phyloP scores from a whole-genome alignment of 495 filamentous ascomycete species.

The Saxophila tyrrhenica region DNA sequence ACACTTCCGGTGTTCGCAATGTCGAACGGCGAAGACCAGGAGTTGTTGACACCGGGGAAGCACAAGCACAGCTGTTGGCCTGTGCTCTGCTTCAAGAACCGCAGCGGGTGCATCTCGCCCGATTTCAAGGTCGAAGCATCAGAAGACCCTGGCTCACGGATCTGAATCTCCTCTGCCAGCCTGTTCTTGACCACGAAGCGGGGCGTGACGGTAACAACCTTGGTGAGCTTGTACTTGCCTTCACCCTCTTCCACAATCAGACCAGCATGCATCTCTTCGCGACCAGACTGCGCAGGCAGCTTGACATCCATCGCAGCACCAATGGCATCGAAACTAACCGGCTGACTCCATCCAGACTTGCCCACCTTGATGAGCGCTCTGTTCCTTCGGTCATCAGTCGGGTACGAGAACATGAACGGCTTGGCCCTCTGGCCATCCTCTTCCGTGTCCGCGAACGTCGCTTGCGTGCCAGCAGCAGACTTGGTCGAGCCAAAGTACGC shows the following conservation, averaged over 20 bases:
- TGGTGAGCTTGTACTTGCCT: conserved; percentile 95
- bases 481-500: conserved; percentile 69
- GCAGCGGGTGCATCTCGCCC: conserved; percentile 66
- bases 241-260: conserved; percentile 80
- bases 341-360: conserved; percentile 88
- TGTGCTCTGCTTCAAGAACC: conserved; percentile 67
- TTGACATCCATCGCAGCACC: conserved; percentile 80
- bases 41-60: conserved; percentile 90
- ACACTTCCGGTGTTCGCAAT: conserved; percentile 86
- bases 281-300: conserved; percentile 56
- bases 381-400: conserved; percentile 75
- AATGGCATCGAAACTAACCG: conserved; percentile 97
- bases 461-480: conserved; percentile 64
- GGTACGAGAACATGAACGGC: conserved; percentile 94
- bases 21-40: conserved; percentile 96
- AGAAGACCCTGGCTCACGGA: conserved; percentile 82
- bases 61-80: conserved; percentile 86
- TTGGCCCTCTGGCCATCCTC: conserved; percentile 51
- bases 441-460: conserved; percentile 42
- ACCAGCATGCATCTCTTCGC: conserved; percentile 79
- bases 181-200: conserved; percentile 92
- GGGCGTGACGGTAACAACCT: conserved; percentile 85
- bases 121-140: conserved; percentile 63
- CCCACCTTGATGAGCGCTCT: conserved; percentile 75
- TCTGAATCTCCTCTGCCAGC: conserved; percentile 71